Percentiles rank a stretch among this genome's conserved stretches.
phyloP scores from a whole-genome alignment of 768 basidiomycete genomes.

The Mycena epipterygia region DNA sequence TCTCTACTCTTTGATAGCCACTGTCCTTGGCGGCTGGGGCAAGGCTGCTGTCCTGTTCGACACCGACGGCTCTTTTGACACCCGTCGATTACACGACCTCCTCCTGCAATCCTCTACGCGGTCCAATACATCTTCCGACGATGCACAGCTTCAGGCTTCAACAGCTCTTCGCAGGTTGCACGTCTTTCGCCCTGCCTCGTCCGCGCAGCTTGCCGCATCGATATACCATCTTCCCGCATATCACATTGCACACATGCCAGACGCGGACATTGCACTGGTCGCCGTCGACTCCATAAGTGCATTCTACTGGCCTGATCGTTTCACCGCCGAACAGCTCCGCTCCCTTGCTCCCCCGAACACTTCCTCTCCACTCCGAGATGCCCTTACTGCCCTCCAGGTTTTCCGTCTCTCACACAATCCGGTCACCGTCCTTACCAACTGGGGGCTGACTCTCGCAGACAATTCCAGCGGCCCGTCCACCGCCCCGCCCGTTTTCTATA shows the following conservation, averaged over 20 bases:
- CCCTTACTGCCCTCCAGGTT: conserved; percentile 61
- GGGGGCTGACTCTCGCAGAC: conserved; percentile 60
- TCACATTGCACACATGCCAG: conserved; percentile 61
- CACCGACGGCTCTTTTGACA: conserved; percentile 75
- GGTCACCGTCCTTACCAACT: conserved; percentile 71
- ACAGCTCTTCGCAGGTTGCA: conserved; percentile 69
- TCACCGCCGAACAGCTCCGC: conserved; percentile 67
- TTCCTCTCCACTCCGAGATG: conserved; percentile 57
- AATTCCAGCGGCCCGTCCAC: conserved; percentile 41
- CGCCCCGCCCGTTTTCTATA: conserved; percentile 50
- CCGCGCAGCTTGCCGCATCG: conserved; percentile 77
- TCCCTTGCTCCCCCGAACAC: conserved; percentile 32
- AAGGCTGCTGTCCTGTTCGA: conserved; percentile 80
- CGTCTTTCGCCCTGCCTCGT: conserved; percentile 77
- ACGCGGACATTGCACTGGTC: conserved; percentile 73
- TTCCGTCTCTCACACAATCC: conserved; percentile 65
- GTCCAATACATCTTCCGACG: conserved; percentile 35
- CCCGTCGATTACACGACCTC: conserved; percentile 66
- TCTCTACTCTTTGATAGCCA: conserved; percentile 70
- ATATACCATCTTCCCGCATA: conserved; percentile 70
- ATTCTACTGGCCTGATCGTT: conserved; percentile 85
- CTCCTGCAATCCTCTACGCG: conserved; percentile 54
- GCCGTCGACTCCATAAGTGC: conserved; percentile 83
- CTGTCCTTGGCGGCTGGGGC: conserved; percentile 67
- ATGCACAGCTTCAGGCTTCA: conserved; percentile 46